Evolutionary conservation across 2,329 filamentous ascomycete species (phyloP).

Genomic region (Colletotrichum orchidophilum): DNA sequence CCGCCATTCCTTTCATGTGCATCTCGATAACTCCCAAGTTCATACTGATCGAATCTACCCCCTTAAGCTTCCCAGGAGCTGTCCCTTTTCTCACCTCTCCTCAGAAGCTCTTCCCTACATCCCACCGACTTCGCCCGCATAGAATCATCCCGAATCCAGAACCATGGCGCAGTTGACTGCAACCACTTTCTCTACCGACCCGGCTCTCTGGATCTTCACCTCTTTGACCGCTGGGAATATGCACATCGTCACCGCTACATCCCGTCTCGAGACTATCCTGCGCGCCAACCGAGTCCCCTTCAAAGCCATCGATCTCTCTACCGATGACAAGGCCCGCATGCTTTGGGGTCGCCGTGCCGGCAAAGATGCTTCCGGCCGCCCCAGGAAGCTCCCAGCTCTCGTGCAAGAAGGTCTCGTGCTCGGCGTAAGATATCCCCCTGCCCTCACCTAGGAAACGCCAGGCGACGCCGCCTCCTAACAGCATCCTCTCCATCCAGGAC

Average conservation of each 20-base stretch:
- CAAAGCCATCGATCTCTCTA: constrained; percentile 89
- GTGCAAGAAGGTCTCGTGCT: constrained; percentile 88
- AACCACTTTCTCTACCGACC: constrained; percentile 65
- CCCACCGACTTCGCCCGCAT: constrained; percentile 20
- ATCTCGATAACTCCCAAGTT: not conserved
- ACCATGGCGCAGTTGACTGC: constrained; percentile 34
- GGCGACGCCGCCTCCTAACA: not conserved
- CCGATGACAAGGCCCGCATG: constrained; percentile 86
- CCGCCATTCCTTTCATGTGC: not conserved
- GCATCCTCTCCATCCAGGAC: constrained; percentile 66
- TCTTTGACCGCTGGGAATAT: constrained; percentile 95
- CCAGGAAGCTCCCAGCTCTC: constrained; percentile 84
- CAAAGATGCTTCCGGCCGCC: constrained; percentile 69
- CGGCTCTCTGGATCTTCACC: constrained; percentile 91
- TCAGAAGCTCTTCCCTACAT: constrained; percentile 30
- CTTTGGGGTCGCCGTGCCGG: constrained; percentile 87
- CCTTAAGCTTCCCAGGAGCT: constrained; percentile 25
- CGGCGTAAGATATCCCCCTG: constrained; percentile 71
- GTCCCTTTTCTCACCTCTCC: not conserved
- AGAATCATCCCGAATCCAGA: constrained; percentile 7
- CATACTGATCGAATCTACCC: constrained; percentile 19
- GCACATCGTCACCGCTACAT: constrained; percentile 95
- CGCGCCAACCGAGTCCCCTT: constrained; percentile 95
- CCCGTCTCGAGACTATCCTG: constrained; percentile 93
- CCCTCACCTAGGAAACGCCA: not conserved